phyloP scores from a whole-genome alignment of 495 filamentous ascomycete genomes.

The Neurospora sp. region DNA sequence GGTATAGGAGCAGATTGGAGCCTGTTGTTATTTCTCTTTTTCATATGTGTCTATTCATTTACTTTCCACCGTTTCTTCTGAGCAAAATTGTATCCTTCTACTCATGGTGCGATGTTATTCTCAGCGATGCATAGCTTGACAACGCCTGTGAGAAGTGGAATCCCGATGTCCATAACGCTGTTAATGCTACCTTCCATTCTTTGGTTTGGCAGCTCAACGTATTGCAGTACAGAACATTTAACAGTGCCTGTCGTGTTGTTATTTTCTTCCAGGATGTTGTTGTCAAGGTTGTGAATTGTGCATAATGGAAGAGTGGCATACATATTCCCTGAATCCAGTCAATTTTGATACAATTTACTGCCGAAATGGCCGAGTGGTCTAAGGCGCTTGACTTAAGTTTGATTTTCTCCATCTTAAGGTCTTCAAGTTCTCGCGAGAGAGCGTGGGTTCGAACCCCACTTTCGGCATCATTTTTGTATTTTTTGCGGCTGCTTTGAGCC shows the following conservation, averaged over 20 bases:
- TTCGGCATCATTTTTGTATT: not conserved
- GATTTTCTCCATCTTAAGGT: not conserved
- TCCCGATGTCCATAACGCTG: too few species aligned
- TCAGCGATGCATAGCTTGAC: too few species aligned
- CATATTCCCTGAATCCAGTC: rapidly evolving
- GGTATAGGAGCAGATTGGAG: not conserved
- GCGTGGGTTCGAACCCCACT: not conserved
- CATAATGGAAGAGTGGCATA: too few species aligned
- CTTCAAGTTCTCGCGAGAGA: not conserved
- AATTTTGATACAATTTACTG: not conserved
- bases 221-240: too few species aligned
- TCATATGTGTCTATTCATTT: not conserved
- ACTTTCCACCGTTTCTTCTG: not conserved
- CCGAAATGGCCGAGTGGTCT: not conserved
- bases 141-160: too few species aligned
- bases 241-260: too few species aligned
- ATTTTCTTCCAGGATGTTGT: too few species aligned
- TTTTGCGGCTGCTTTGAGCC: not conserved
- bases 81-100: not conserved
- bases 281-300: too few species aligned
- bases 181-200: too few species aligned
- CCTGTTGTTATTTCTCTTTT: not conserved
- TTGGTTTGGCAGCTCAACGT: too few species aligned
- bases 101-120: too few species aligned
- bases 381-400: not conserved